phyloP scores from a whole-genome alignment of 768 basidiomycete genomes.

The Mycena indigotica region DNA sequence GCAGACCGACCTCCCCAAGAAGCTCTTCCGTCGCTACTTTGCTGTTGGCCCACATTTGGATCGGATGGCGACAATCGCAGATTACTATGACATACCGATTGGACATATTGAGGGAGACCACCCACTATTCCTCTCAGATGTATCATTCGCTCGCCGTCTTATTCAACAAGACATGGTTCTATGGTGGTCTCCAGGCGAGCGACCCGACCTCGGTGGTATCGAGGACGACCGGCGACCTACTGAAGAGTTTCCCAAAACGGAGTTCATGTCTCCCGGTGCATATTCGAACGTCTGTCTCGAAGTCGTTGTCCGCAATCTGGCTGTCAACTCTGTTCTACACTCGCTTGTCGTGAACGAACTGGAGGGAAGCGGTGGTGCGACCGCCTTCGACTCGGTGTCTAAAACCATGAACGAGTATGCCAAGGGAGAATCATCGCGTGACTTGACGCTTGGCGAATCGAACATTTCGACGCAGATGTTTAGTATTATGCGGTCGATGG shows the following conservation, averaged over 20 bases:
- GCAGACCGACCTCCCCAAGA: constrained; percentile 79
- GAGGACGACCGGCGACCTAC: constrained; percentile 80
- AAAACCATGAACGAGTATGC: constrained; percentile 90
- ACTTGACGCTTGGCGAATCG: constrained; percentile 85
- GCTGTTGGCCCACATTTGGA: constrained; percentile 78
- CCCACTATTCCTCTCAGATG: constrained; percentile 83
- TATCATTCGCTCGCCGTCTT: constrained; percentile 87
- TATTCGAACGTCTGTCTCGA: constrained; percentile 94
- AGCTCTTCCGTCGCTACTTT: constrained; percentile 85
- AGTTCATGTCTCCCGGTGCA: constrained; percentile 81
- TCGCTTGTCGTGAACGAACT: constrained; percentile 95
- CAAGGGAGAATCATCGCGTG: constrained; percentile 65
- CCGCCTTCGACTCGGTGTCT: constrained; percentile 91
- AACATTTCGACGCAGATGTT: constrained; percentile 88
- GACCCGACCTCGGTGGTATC: constrained; percentile 90
- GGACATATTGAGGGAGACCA: constrained; percentile 93
- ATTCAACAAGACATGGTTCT: constrained; percentile 86
- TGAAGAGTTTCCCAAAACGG: constrained; percentile 81
- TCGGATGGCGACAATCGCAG: constrained; percentile 73
- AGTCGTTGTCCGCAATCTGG: constrained; percentile 86
- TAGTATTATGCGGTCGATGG: constrained; percentile 79
- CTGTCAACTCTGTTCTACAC: constrained; percentile 91
- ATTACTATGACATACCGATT: constrained; percentile 90
- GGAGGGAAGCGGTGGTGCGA: constrained; percentile 91
- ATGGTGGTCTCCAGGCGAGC: constrained; percentile 93